These are phyloP conservation scores for Stipa capillata DNA, from an alignment of 176 grass and related monocot genomes.

Conservation along the genomic window DNA sequence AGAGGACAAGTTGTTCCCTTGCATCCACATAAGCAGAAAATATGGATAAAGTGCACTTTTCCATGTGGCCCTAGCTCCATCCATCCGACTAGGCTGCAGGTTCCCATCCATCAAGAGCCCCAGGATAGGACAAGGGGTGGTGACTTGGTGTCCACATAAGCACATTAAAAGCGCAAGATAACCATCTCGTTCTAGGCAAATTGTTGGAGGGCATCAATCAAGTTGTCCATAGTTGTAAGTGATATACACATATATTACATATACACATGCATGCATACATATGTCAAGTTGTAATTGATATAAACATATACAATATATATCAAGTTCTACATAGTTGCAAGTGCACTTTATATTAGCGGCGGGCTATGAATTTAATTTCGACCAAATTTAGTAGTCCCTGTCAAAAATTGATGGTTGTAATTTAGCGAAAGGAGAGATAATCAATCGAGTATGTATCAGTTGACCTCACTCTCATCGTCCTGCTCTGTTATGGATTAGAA, in stretches of 20 bases:
- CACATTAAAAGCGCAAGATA: conserved; percentile 12
- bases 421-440: neutral
- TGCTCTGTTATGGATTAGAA: neutral
- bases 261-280: too few species aligned
- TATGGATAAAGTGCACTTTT: conserved; percentile 23
- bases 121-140: conserved; percentile 2
- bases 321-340: too few species aligned
- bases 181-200: conserved; percentile 1
- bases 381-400: neutral
- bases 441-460: neutral
- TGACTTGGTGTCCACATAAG: conserved; percentile 24
- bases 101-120: conserved; percentile 4
- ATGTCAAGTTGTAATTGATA: too few species aligned
- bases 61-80: neutral
- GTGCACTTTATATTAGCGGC: too few species aligned
- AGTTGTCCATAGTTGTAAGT: neutral
- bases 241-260: too few species aligned
- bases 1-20: conserved; percentile 10
- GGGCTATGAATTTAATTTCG: too few species aligned
- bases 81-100: conserved; percentile 12
- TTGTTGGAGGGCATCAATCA: conserved; percentile 8
- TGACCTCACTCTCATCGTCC: neutral
- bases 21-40: conserved; percentile 27
- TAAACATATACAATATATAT: too few species aligned
- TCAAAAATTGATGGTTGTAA: neutral